A percentile compares a stretch with the other conserved stretches of the same genome.
phyloP scores from a whole-genome alignment of 1,139 yeast species.

The Protomyces inundatus region DNA sequence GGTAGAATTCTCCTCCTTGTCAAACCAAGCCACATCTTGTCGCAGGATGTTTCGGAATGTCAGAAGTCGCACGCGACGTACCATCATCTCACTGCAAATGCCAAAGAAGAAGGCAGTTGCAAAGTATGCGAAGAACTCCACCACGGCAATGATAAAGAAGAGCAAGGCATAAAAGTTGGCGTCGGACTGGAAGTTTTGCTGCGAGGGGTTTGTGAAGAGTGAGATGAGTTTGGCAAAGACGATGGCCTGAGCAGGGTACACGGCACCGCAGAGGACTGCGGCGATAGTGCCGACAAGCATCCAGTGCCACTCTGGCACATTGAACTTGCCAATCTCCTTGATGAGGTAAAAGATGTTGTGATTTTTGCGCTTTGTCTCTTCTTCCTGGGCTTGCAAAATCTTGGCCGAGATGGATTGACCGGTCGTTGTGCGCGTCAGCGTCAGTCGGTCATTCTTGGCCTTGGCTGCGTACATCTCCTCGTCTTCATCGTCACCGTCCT shows the following conservation, averaged over 20 bases:
- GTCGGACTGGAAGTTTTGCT: slow-evolving; percentile 38
- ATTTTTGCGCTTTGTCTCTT: background rate
- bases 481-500: slow-evolving; percentile 14
- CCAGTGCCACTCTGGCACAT: slow-evolving; percentile 30
- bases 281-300: slow-evolving; percentile 38
- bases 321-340: slow-evolving; percentile 28
- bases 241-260: slow-evolving; percentile 43
- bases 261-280: slow-evolving; percentile 41
- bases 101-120: slow-evolving; percentile 38
- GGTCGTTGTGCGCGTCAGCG: slow-evolving; percentile 13
- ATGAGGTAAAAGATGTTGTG: slow-evolving; percentile 27
- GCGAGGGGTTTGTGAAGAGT: slow-evolving; percentile 39
- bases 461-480: slow-evolving; percentile 13
- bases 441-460: background rate
- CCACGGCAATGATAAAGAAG: slow-evolving; percentile 42
- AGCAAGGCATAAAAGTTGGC: slow-evolving; percentile 41
- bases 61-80: slow-evolving; percentile 48
- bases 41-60: slow-evolving; percentile 50
- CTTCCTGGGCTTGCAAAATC: slow-evolving; percentile 25
- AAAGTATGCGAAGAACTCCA: slow-evolving; percentile 38
- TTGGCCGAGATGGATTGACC: slow-evolving; percentile 28
- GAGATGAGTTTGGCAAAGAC: slow-evolving; percentile 41
- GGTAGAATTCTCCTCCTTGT: slow-evolving; percentile 50
- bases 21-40: slow-evolving; percentile 51
- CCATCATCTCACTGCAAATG: slow-evolving; percentile 42